Evolutionary conservation across 305 asterid genomes (phyloP), one percentile per base, ranked within the genome.

Genomic region (Nicotiana rustica): DNA sequence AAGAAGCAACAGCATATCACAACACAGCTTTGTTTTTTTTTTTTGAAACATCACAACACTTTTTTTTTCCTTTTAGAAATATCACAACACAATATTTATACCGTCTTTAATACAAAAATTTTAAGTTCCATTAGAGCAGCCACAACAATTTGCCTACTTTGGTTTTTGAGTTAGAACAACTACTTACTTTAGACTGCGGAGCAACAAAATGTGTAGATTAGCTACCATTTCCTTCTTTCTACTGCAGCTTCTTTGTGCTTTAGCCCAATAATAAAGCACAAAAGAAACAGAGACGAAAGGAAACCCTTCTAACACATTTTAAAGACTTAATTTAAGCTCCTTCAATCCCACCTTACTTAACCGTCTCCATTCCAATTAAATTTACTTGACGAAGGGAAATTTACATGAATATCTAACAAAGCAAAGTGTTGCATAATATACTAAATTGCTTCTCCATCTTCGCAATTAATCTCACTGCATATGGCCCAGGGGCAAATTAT

Each of bases 201-300:
- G 62, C 62, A 73, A 49, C 79, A 49, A 73, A 71, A 49, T 73
- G 41, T 73, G 62, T 44, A 19, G 13, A 70, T 70, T 41, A 44
- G 18, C 29, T 49, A 49, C 62, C 21, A 21, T 73, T 73, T 49
- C 41, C 62, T 49, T 49, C 62, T 21, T 73, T 47, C 29, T 19
- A 41, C 57, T 13, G 44, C 79, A 14, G 44, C 29, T 47, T 13
- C 79, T 73, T 73, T 73, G 79, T 73, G 62, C 36, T 47, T 21
- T 71, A 47, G 79, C 79, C 14, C 41, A 15, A 47, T 21, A 21
- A 44, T 21, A 18, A 47, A 71, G 61, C 41, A 71, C 38, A 21
- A 71, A 21, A 21, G 13, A 41, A 41, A 9, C 47, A 41, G 47
- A 41, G 47, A 73, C 6, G 25, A 61, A 73, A 33, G 41, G 62